Percentiles rank a stretch among this genome's conserved stretches.
phyloP scores from a whole-genome alignment of 371 early-diverging fungal species.

The Blakeslea trispora region DNA sequence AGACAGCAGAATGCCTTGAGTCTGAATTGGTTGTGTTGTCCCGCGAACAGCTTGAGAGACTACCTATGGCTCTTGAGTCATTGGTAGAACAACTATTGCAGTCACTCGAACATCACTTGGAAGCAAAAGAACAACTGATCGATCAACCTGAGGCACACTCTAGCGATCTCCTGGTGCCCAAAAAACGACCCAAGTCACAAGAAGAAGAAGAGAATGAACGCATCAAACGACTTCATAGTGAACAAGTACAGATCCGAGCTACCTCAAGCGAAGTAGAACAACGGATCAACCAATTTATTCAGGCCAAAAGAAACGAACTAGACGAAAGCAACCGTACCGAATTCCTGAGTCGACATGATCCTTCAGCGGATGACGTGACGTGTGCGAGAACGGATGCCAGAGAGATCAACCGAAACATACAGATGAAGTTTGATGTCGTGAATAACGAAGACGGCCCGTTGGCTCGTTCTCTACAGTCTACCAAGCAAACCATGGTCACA shows the following conservation, averaged over 20 bases:
- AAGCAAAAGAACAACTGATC: conserved; percentile 31
- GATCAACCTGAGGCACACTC: conserved; percentile 15
- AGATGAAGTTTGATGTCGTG: conserved; percentile 81
- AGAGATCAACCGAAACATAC: conserved; percentile 76
- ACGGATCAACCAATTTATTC: conserved; percentile 60
- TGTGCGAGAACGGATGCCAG: conserved; percentile 75
- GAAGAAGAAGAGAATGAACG: conserved; percentile 33
- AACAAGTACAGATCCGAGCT: conserved; percentile 54
- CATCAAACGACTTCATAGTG: conserved; percentile 35
- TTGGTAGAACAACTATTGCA: conserved; percentile 38
- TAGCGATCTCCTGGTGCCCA: conserved; percentile 19
- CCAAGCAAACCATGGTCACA: conserved; percentile 8
- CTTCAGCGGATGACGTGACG: conserved; percentile 41
- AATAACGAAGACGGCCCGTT: conserved; percentile 78
- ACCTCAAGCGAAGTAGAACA: conserved; percentile 44
- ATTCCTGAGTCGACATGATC: conserved; percentile 54
- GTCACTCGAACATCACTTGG: conserved; percentile 36
- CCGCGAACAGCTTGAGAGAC: conserved; percentile 28
- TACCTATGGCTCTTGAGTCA: conserved; percentile 38
- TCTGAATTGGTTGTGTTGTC: conserved; percentile 42
- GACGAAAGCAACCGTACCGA: conserved; percentile 74
- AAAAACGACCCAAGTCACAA: conserved; percentile 11
- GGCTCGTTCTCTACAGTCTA: conserved; percentile 51
- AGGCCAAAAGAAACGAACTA: conserved; percentile 63
- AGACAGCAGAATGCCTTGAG: conserved; percentile 44